phyloP scores from a whole-genome alignment of 2,329 filamentous ascomycete species.

The Claviceps maximensis region DNA sequence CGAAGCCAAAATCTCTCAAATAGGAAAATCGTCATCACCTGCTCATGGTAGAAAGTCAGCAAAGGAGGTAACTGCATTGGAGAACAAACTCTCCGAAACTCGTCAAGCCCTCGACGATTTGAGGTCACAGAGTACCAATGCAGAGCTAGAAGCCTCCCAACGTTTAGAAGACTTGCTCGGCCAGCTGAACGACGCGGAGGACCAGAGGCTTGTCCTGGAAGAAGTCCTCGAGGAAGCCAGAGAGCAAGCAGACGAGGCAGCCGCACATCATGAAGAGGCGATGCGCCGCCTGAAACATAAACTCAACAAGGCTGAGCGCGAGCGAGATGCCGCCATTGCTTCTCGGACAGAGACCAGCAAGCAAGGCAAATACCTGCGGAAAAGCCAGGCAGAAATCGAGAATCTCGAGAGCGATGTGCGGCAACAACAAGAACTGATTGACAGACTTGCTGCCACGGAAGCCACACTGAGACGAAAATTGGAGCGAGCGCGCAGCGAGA shows the following conservation, averaged over 20 bases:
- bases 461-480: constrained; percentile 52
- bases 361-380: constrained; percentile 47
- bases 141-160: constrained; percentile 31
- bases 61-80: constrained; percentile 44
- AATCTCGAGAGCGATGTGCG: constrained; percentile 60
- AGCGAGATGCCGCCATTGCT: constrained; percentile 25
- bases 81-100: constrained; percentile 46
- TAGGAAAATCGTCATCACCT: constrained; percentile 31
- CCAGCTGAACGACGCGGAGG: constrained; percentile 43
- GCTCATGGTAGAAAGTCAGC: constrained; percentile 39
- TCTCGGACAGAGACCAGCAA: constrained; percentile 29
- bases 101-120: constrained; percentile 46
- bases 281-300: constrained; percentile 33
- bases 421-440: constrained; percentile 54
- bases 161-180: constrained; percentile 34
- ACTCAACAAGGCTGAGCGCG: constrained; percentile 36
- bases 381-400: constrained; percentile 50
- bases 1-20: constrained; percentile 43
- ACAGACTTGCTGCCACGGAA: constrained; percentile 41
- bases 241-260: constrained; percentile 34
- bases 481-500: constrained; percentile 54
- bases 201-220: constrained; percentile 44
- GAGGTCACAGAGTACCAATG: constrained; percentile 34
- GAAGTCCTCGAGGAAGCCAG: constrained; percentile 44
- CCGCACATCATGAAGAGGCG: constrained; percentile 28